Base-by-base conservation (phyloP, 2,329 filamentous ascomycete genomes). In the Ophiostoma tasmaniense region DNA sequence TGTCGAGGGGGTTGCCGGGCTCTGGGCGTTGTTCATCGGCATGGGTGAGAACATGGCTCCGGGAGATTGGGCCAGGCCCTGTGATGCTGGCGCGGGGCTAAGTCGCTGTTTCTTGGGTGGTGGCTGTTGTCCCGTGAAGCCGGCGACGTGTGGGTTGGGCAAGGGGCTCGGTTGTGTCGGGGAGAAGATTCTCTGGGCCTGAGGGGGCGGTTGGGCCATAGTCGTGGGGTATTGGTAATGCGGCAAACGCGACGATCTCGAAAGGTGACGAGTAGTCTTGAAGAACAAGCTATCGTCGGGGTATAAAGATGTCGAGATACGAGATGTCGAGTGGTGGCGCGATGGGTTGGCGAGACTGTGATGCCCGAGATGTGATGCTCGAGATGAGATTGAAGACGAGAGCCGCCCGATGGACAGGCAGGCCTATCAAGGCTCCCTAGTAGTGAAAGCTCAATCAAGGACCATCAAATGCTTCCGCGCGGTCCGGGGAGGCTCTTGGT, bases 201-300 rank as follows among this genome's bases (percentile, higher is more conserved):
- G 80, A n/a, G 81, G 79, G 73, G 87, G 85, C 67, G 85, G 84
- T 76, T 89, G 87, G 74, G 87, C 85, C 87, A 89, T 86, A 73
- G 61, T 37, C 61, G 20, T n/a, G 20, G 20, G 20, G 7, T 22
- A 20, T 33, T n/a, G 30, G 61, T 22, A n/a, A n/a, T 37, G 30
- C 25, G 25, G 33, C 14, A 13, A 33, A 33, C 61, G 61, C 61
- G 55, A 30, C 55, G 10, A 13, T 17, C 30, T 28, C 22, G 17
- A 30, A 17, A 30, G 14, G 55, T 22, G 59, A 20, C 28, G 5
- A 22, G 7, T 17, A 13, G 30, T 33, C 39, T 28, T 33, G 61
- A 39, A 14, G 3, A 2, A 17, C 10, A 22, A 39, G n/a, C 5
- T 28, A 14, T 39, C 33, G 61, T 28, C 3, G 55, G 52, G 14